These are phyloP conservation scores for Solanum corneliomulleri DNA, from an alignment of 257 asterid species.

Conservation along the genomic window DNA sequence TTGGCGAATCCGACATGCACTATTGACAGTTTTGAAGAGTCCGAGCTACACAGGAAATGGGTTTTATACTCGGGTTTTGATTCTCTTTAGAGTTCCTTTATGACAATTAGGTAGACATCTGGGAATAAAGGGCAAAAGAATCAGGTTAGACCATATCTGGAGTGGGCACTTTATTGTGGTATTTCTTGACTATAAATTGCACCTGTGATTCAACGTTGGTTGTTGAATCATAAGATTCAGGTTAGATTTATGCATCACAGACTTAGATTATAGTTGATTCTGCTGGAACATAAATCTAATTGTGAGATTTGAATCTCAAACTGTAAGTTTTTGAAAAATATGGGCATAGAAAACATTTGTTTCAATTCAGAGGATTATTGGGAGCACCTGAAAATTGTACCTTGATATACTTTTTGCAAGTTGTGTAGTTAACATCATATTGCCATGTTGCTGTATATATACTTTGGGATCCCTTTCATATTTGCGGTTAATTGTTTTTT, in stretches of 20 bases:
- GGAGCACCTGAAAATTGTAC: background rate
- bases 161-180: background rate
- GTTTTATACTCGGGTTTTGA: background rate
- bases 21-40: too few relatives aligned
- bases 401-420: background rate
- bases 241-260: background rate
- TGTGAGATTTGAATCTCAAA: background rate
- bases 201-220: background rate
- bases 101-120: background rate
- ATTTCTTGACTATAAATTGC: background rate
- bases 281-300: background rate
- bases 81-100: background rate
- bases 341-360: background rate
- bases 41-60: background rate
- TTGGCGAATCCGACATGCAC: too few relatives aligned
- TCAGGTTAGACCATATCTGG: background rate
- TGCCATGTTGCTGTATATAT: background rate
- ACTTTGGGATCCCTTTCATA: background rate
- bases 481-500: background rate
- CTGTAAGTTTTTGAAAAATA: background rate
- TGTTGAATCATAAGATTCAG: background rate
- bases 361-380: background rate
- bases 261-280: background rate
- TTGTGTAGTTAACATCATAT: background rate
- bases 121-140: background rate